Evolutionary conservation across 768 basidiomycete genomes (phyloP).

Genomic region (Daedaleopsis sinensis): DNA sequence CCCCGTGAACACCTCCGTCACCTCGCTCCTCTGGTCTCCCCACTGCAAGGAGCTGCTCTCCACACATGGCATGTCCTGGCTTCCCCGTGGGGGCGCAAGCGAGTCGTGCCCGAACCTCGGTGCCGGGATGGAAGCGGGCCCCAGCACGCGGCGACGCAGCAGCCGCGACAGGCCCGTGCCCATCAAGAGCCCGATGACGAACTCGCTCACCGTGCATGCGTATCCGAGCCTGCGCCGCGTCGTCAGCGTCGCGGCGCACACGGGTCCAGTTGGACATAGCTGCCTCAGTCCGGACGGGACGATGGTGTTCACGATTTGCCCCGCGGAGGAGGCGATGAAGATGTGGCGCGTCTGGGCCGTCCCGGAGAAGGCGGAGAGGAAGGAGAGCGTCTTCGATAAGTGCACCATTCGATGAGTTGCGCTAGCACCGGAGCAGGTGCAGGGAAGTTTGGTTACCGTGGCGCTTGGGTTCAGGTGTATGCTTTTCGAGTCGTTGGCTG

Average conservation of each 20-base stretch:
- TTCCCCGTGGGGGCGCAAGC: slow-evolving; percentile 18
- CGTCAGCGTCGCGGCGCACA: slow-evolving; percentile 59
- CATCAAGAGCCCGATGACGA: slow-evolving; percentile 34
- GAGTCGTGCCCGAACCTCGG: slow-evolving; percentile 17
- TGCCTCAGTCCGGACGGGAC: slow-evolving; percentile 67
- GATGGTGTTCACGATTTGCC: slow-evolving; percentile 64
- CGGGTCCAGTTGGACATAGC: slow-evolving; percentile 56
- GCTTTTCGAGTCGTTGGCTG: no score
- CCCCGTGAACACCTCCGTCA: slow-evolving; percentile 51
- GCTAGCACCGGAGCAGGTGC: neutral
- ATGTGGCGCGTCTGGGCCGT: slow-evolving; percentile 69
- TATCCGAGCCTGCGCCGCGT: slow-evolving; percentile 58
- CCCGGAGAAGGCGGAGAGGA: slow-evolving; percentile 35
- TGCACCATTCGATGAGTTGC: slow-evolving; percentile 45
- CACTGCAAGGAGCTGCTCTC: slow-evolving; percentile 61
- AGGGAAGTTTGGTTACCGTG: neutral
- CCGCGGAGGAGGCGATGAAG: slow-evolving; percentile 68
- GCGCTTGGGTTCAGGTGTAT: neutral
- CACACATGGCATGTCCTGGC: slow-evolving; percentile 58
- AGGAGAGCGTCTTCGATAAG: slow-evolving; percentile 49
- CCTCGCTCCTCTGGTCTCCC: slow-evolving; percentile 62
- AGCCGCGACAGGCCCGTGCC: slow-evolving; percentile 26
- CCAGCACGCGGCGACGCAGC: slow-evolving; percentile 20
- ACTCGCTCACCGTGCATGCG: slow-evolving; percentile 50
- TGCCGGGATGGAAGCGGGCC: slow-evolving; percentile 9